Evolutionary conservation across 2,329 filamentous ascomycete species (phyloP).

Genomic region (Diaporthe humulicola): DNA sequence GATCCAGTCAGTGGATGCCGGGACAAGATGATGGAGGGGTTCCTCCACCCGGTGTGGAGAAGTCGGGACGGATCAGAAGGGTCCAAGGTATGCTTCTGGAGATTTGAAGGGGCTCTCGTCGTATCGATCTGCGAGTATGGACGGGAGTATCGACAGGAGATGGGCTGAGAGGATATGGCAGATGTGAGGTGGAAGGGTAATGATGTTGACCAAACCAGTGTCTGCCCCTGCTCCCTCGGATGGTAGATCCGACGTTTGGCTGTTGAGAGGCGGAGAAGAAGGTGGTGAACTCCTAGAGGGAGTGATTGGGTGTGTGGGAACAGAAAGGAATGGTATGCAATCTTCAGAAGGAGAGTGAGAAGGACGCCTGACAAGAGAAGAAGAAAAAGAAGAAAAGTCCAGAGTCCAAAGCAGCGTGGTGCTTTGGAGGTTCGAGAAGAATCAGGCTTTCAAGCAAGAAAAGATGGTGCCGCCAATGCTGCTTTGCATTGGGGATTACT

Average conservation of each 20-base stretch:
- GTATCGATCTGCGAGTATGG: conserved; percentile 1
- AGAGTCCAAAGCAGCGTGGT: not conserved
- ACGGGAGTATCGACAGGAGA: conserved; percentile 10
- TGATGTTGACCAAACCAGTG: not conserved
- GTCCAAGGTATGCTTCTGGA: not conserved
- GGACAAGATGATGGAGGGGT: conserved; percentile 28
- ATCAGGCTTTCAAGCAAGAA: not conserved
- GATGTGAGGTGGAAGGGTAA: not conserved
- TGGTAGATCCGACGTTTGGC: not conserved
- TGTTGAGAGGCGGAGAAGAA: not conserved
- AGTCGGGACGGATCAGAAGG: conserved; percentile 12
- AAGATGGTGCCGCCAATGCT: conserved; percentile 15
- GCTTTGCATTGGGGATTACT: conserved; percentile 10
- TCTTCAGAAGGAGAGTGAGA: not conserved
- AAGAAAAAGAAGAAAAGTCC: not conserved
- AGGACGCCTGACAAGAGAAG: not conserved
- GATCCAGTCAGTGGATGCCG: conserved; percentile 26
- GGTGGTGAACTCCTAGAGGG: not conserved
- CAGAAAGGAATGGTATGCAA: not conserved
- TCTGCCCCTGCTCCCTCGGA: not conserved
- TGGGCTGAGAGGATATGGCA: not conserved
- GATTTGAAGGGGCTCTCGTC: conserved; percentile 23
- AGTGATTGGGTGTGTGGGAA: not conserved
- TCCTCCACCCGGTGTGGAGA: conserved; percentile 26
- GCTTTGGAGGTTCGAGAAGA: not conserved